Percentiles rank a stretch among this genome's conserved stretches.
These are phyloP conservation scores for Phylloporus scabripes DNA, from an alignment of 768 basidiomycete species.

Conservation along the genomic window DNA sequence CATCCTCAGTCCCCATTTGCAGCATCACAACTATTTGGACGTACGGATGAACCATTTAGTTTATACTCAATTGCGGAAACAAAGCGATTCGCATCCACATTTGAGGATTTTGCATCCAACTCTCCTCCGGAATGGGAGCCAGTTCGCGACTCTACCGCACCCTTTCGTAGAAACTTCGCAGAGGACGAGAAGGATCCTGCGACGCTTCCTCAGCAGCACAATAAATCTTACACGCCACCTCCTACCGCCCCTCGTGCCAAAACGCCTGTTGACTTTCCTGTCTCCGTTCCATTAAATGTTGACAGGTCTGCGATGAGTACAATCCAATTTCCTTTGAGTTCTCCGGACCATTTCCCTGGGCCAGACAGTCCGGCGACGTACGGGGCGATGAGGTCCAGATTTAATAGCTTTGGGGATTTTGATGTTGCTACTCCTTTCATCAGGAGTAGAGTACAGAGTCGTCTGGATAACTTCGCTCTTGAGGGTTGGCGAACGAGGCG, in stretches of 20 bases:
- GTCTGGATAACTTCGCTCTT: slow-evolving; percentile 51
- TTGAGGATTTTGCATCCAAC: slow-evolving; percentile 47
- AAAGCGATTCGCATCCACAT: slow-evolving; percentile 48
- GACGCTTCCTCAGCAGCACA: slow-evolving; percentile 37
- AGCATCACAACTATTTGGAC: slow-evolving; percentile 77
- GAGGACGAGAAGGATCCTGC: slow-evolving; percentile 70
- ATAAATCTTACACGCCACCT: slow-evolving; percentile 11
- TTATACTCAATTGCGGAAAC: slow-evolving; percentile 81
- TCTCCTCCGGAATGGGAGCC: slow-evolving; percentile 50
- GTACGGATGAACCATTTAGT: slow-evolving; percentile 72
- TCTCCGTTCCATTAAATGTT: slow-evolving; percentile 44
- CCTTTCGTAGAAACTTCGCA: slow-evolving; percentile 67
- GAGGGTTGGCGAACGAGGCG: slow-evolving; percentile 86
- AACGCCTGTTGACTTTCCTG: slow-evolving; percentile 54
- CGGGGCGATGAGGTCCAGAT: slow-evolving; percentile 52
- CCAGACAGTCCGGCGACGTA: slow-evolving; percentile 52
- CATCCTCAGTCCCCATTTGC: slow-evolving; percentile 85
- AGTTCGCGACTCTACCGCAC: slow-evolving; percentile 54
- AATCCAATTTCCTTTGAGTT: slow-evolving; percentile 76
- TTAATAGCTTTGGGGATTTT: slow-evolving; percentile 67
- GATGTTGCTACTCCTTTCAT: slow-evolving; percentile 74
- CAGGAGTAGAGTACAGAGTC: slow-evolving; percentile 78
- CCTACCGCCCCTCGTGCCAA: slow-evolving; percentile 41
- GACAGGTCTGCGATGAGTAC: slow-evolving; percentile 54
- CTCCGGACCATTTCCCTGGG: slow-evolving; percentile 56